Conservation (phyloP, 192 early-diverging fungal genomes). For the Polychytrium aggregatum region DNA sequence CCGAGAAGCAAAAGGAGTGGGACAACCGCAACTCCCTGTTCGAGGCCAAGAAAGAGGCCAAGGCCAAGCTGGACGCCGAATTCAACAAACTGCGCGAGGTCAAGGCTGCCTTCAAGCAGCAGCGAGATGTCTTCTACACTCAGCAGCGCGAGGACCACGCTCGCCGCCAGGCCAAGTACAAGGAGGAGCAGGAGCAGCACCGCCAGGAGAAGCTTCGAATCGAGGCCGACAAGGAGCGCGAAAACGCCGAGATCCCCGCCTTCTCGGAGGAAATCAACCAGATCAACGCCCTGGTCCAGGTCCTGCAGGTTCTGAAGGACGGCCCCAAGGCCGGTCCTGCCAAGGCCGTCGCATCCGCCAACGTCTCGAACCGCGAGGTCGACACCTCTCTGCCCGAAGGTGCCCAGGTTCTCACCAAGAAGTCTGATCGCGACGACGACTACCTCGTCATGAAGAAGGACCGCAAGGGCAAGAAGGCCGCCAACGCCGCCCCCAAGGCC, state of each 20-base stretch:
- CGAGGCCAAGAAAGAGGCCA: conserved; percentile 58
- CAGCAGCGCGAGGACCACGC: conserved; percentile 59
- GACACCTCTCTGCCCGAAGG: conserved; percentile 64
- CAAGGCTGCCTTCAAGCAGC: conserved; percentile 57
- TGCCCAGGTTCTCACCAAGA: conserved; percentile 59
- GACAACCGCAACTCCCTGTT: conserved; percentile 57
- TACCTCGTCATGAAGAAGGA: conserved; percentile 65
- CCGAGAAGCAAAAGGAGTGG: conserved; percentile 45
- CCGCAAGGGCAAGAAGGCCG: conserved; percentile 33
- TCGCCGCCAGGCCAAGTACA: conserved; percentile 54
- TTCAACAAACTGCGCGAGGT: conserved; percentile 55
- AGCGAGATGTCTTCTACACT: conserved; percentile 63
- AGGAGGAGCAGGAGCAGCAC: conserved; percentile 53
- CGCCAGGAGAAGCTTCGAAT: conserved; percentile 59
- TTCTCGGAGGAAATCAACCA: conserved; percentile 74
- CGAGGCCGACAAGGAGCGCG: conserved; percentile 63
- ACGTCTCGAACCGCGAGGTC: conserved; percentile 36
- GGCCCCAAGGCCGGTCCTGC: conserved; percentile 20
- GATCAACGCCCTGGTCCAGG: conserved; percentile 70
- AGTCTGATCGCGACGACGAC: conserved; percentile 58
- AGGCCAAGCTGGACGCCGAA: conserved; percentile 58
- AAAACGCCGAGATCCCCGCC: conserved; percentile 78
- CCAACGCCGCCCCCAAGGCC: conserved; percentile 19
- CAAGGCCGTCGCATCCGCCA: no score
- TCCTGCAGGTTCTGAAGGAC: conserved; percentile 42